Evolutionary conservation across 495 filamentous ascomycete species (phyloP).

Genomic region (Physcia stellaris): DNA sequence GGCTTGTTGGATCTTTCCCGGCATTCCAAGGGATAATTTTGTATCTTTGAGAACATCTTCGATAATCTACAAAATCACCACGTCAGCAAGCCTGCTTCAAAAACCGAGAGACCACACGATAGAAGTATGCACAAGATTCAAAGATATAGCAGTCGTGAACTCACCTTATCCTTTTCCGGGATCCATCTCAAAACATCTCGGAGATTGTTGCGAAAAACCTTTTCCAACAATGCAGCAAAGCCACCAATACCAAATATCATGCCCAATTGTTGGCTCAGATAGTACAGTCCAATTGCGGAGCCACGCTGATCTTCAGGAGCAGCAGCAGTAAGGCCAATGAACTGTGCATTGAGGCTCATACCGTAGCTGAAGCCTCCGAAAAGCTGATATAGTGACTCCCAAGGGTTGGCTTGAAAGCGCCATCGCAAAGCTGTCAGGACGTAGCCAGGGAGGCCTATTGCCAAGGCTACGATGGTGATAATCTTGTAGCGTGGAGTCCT

Average conservation of each 20-base stretch:
- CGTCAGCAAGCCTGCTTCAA: no score
- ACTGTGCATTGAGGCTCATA: conserved; percentile 19
- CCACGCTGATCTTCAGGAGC: conserved; percentile 15
- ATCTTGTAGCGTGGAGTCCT: conserved; percentile 20
- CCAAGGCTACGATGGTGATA: conserved; percentile 12
- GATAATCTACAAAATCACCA: no score
- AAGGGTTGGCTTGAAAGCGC: conserved; percentile 14
- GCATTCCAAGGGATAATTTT: no score
- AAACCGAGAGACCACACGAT: no score
- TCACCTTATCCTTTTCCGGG: no score
- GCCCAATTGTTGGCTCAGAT: conserved; percentile 24
- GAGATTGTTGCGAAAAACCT: no score
- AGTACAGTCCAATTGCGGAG: conserved; percentile 21
- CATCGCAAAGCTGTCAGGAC: conserved; percentile 19
- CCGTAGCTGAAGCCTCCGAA: conserved; percentile 17
- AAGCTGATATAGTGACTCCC: conserved; percentile 15
- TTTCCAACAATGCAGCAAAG: no score
- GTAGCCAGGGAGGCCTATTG: conserved; percentile 8
- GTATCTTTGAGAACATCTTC: no score
- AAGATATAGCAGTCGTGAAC: no score
- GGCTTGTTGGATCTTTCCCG: no score
- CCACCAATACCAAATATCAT: conserved; percentile 20
- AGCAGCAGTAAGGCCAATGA: conserved; percentile 19
- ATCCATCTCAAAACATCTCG: no score
- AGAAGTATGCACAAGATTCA: no score